phyloP scores from a whole-genome alignment of 495 filamentous ascomycete genomes.

The Tuber borchii region DNA sequence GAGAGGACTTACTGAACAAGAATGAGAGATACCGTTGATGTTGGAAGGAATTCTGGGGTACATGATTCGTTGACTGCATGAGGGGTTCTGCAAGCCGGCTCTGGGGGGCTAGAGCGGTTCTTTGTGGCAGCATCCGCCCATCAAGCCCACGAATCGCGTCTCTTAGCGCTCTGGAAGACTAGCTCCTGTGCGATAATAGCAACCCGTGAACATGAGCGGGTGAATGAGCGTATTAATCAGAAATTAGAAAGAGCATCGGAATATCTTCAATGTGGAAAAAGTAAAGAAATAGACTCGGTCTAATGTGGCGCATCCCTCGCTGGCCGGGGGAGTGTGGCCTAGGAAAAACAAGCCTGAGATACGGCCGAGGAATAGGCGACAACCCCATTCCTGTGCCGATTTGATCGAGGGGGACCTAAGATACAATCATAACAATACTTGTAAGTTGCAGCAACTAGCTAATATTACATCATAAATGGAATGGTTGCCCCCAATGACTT shows the following conservation, averaged over 20 bases:
- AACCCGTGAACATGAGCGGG: slow-evolving; percentile 13
- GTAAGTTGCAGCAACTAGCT: slow-evolving; percentile 13
- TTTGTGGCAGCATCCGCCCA: slow-evolving; percentile 23
- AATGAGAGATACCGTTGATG: slow-evolving; percentile 34
- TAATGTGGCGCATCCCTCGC: neutral
- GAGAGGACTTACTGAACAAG: slow-evolving; percentile 32
- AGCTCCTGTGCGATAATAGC: slow-evolving; percentile 17
- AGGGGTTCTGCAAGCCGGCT: slow-evolving; percentile 23
- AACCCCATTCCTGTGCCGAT: slow-evolving; percentile 12
- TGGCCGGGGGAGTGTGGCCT: neutral
- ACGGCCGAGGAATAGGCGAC: slow-evolving; percentile 26
- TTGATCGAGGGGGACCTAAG: slow-evolving; percentile 14
- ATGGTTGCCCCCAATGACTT: slow-evolving; percentile 7
- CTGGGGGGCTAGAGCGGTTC: slow-evolving; percentile 17
- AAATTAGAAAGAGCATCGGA: slow-evolving; percentile 14
- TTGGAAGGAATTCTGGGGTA: slow-evolving; percentile 30
- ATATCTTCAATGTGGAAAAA: slow-evolving; percentile 19
- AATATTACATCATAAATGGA: slow-evolving; percentile 31
- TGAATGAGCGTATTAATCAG: slow-evolving; percentile 1
- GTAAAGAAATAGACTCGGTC: neutral
- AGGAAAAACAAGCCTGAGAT: slow-evolving; percentile 11
- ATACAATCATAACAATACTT: slow-evolving; percentile 16
- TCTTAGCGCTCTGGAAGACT: slow-evolving; percentile 10
- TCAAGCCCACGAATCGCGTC: slow-evolving; percentile 18
- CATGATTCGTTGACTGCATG: slow-evolving; percentile 38